These are phyloP conservation scores for Hydrangea macrophylla DNA, from an alignment of 148 eudicot genomes.

Conservation along the genomic window DNA sequence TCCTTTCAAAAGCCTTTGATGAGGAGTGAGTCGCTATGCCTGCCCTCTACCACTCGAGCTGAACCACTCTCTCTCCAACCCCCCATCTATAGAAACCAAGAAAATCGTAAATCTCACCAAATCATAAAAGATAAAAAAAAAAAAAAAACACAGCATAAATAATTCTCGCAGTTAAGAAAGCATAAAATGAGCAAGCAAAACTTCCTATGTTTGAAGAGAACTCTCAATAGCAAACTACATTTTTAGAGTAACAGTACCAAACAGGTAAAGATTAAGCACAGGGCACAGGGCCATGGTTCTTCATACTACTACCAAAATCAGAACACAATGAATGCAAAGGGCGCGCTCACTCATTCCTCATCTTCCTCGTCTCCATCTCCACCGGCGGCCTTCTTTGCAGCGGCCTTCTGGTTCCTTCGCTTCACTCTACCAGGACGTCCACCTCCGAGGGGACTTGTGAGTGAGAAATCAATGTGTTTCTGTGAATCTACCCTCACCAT, in stretches of 20 bases:
- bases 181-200: no score
- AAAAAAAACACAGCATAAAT: no score
- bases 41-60: no score
- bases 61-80: no score
- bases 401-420: conserved; percentile 16
- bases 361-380: conserved; percentile 17
- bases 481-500: conserved; percentile 20
- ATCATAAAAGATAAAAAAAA: not conserved
- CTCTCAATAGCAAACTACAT: not conserved
- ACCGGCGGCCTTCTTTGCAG: conserved; percentile 17
- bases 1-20: no score
- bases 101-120: not conserved
- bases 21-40: no score
- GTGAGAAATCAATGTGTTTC: conserved; percentile 23
- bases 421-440: conserved; percentile 26
- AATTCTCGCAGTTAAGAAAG: not conserved
- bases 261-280: no score
- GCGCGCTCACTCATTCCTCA: conserved; percentile 9
- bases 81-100: not conserved
- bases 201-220: not conserved
- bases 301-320: no score
- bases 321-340: no score
- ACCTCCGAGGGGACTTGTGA: conserved; percentile 27
- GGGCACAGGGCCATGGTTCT: not conserved
- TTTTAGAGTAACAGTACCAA: not conserved